Evolutionary conservation across 2,329 filamentous ascomycete genomes (phyloP).

Genomic region (Orbilia oligospora): DNA sequence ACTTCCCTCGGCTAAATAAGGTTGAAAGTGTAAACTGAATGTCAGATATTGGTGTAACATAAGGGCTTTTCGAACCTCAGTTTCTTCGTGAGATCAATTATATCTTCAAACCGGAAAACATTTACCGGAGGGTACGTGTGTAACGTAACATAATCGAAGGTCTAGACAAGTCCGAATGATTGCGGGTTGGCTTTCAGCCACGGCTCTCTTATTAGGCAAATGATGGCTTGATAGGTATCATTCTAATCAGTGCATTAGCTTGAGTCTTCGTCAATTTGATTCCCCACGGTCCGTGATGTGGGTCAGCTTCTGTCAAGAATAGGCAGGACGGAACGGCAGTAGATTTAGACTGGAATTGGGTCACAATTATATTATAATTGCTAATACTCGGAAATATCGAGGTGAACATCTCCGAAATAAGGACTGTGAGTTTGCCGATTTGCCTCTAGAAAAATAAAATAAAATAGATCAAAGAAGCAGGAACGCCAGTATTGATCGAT

Average conservation of each 20-base stretch:
- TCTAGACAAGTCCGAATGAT: constrained; percentile 22
- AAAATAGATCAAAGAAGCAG: not conserved
- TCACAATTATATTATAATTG: constrained; percentile 16
- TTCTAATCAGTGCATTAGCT: constrained; percentile 11
- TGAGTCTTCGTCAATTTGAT: constrained; percentile 4
- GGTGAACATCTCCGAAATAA: not conserved
- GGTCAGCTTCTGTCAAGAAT: constrained; percentile 26
- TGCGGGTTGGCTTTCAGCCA: constrained; percentile 21
- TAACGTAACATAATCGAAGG: constrained; percentile 38
- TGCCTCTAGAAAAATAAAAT: not conserved
- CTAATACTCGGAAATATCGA: constrained; percentile 14
- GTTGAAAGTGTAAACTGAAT: constrained; percentile 38
- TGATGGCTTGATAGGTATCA: not conserved
- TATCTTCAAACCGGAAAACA: constrained; percentile 17
- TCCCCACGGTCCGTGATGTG: constrained; percentile 16
- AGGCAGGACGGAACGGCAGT: constrained; percentile 33
- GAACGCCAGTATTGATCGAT: not conserved
- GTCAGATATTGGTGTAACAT: constrained; percentile 55
- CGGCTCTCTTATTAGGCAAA: constrained; percentile 11
- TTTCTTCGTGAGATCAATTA: constrained; percentile 2
- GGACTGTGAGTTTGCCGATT: not conserved
- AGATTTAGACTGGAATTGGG: not conserved
- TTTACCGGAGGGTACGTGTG: constrained; percentile 13
- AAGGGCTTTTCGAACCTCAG: not conserved
- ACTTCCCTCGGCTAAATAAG: constrained; percentile 60